phyloP scores from a whole-genome alignment of 1,284 basidiomycete genomes.

The Fistulinella staudtii region DNA sequence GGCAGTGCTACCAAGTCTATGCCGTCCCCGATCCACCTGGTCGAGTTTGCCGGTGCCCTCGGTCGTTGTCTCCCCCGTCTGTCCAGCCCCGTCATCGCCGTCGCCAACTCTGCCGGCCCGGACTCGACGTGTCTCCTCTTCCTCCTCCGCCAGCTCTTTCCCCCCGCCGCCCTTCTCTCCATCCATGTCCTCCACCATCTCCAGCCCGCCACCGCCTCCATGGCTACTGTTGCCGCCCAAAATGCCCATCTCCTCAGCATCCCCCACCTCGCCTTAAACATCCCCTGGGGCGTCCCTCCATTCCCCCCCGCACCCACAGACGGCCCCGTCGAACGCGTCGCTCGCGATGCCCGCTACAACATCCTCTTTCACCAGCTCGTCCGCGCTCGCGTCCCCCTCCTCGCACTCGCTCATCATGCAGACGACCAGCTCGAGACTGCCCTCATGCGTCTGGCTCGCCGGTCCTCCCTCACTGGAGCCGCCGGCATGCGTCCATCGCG shows the following conservation, averaged over 20 bases:
- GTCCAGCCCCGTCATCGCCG: neutral
- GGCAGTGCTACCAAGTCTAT: no score
- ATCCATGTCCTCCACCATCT: conserved; percentile 65
- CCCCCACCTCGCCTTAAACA: conserved; percentile 40
- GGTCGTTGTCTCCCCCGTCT: conserved; percentile 7
- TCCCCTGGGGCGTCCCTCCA: conserved; percentile 54
- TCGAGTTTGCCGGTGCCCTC: no score
- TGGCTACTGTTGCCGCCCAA: conserved; percentile 48
- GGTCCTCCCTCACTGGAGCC: conserved; percentile 51
- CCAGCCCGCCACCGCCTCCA: conserved; percentile 50
- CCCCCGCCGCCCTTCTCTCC: conserved; percentile 43
- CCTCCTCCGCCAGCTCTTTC: conserved; percentile 47
- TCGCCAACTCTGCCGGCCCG: neutral
- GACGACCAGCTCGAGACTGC: conserved; percentile 80
- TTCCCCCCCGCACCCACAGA: conserved; percentile 44
- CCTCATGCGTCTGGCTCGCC: conserved; percentile 60
- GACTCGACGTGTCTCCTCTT: conserved; percentile 67
- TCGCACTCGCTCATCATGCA: conserved; percentile 70
- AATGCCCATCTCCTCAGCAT: conserved; percentile 46
- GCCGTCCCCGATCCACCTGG: no score
- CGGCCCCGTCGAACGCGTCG: conserved; percentile 48
- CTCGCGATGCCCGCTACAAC: conserved; percentile 57
- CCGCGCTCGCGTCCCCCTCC: conserved; percentile 32
- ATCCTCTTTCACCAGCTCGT: conserved; percentile 51
- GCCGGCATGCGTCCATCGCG: conserved; percentile 62